A percentile compares a stretch with the other conserved stretches of the same genome.
phyloP scores from a whole-genome alignment of 495 filamentous ascomycete genomes.

The Rhypophila decipiens region DNA sequence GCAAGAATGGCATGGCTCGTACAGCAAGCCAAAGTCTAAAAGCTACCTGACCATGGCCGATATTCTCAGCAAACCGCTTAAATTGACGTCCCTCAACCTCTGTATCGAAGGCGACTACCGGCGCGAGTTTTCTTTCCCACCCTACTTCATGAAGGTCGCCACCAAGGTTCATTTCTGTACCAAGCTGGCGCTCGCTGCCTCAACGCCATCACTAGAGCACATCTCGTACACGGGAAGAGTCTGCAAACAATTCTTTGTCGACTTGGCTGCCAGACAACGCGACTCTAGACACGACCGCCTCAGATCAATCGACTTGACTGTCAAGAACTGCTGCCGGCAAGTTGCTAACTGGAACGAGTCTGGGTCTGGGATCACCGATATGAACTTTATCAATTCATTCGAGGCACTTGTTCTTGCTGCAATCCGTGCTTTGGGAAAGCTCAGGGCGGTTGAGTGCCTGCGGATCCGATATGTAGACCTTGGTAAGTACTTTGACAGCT shows the following conservation, averaged over 20 bases:
- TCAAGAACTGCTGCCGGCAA: slow-evolving; percentile 63
- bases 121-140: slow-evolving; percentile 48
- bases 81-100: slow-evolving; percentile 55
- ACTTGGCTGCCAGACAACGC: slow-evolving; percentile 33
- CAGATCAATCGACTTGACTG: slow-evolving; percentile 58
- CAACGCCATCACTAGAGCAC: slow-evolving; percentile 53
- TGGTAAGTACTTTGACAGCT: slow-evolving; percentile 34
- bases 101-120: slow-evolving; percentile 62
- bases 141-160: slow-evolving; percentile 49
- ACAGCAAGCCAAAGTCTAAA: slow-evolving; percentile 62
- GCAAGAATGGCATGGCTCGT: slow-evolving; percentile 65
- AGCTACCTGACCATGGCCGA: slow-evolving; percentile 59
- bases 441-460: slow-evolving; percentile 49
- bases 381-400: slow-evolving; percentile 60
- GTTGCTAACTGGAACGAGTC: slow-evolving; percentile 47
- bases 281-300: slow-evolving; percentile 42
- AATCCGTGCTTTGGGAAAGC: slow-evolving; percentile 48
- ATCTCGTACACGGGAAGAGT: slow-evolving; percentile 62
- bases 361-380: slow-evolving; percentile 59
- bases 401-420: slow-evolving; percentile 56
- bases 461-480: slow-evolving; percentile 68
- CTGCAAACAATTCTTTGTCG: slow-evolving; percentile 52
- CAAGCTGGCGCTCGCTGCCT: slow-evolving; percentile 44
- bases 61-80: slow-evolving; percentile 45
- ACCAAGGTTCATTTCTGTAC: slow-evolving; percentile 52